Evolutionary conservation across 1,284 basidiomycete genomes (phyloP).

Genomic region (Pulveroboletus sp.): DNA sequence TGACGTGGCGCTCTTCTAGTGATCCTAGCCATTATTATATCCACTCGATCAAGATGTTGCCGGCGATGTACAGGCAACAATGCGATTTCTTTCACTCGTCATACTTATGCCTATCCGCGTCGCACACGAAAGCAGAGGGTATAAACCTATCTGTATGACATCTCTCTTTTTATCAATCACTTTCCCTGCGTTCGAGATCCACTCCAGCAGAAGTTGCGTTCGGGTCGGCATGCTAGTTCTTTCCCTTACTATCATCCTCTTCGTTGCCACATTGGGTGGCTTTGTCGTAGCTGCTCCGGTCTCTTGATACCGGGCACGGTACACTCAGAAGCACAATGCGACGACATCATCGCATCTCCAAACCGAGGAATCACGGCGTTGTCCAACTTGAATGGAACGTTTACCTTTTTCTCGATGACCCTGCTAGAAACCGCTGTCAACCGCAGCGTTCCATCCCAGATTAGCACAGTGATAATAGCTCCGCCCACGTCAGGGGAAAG

Average conservation of each 20-base stretch:
- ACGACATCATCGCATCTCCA: background rate
- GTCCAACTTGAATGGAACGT: background rate
- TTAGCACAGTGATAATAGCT: no score
- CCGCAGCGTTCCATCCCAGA: no score
- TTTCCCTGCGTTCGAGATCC: no score
- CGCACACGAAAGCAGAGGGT: no score
- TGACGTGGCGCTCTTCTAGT: background rate
- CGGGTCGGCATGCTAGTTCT: conserved; percentile 6
- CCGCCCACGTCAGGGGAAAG: no score
- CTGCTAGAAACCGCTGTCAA: no score
- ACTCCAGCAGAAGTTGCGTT: no score
- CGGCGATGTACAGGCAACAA: no score
- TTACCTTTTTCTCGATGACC: background rate
- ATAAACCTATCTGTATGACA: no score
- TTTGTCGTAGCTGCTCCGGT: conserved; percentile 2
- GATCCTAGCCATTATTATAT: background rate
- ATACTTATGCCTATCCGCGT: no score
- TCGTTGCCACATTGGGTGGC: background rate
- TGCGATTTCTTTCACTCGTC: no score
- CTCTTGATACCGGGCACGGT: background rate
- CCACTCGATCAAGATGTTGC: background rate
- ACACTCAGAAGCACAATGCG: background rate
- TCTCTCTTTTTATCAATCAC: no score
- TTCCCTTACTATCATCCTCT: conserved; percentile 2
- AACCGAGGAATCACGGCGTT: background rate